Evolutionary conservation across 2,329 filamentous ascomycete species (phyloP), one percentile per base, ranked within the genome.

Genomic region (Penicillium nordicum): DNA sequence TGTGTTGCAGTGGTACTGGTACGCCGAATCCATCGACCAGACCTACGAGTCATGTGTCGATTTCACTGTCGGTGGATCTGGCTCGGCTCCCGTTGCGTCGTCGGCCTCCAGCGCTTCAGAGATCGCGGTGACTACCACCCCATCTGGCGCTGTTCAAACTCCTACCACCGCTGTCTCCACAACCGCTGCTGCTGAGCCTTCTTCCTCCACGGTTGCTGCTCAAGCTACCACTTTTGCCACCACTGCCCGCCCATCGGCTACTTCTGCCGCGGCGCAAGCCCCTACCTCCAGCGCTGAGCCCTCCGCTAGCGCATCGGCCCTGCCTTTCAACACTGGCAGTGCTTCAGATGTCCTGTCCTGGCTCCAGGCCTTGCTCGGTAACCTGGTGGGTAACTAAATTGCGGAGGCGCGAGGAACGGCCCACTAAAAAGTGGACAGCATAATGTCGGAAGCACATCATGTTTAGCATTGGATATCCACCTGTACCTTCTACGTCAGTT

Each of bases 1-100:
- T 65, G 70, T 72, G 29, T 57, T 72, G 34, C 69, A 72, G 63
- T 72, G 70, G 70, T 72, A 72, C 60, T 72, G 69, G 70, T 67
- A 61, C 25, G 68, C 69, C 29, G 48, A 68, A 60, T 70, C 67
- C 5, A 69, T 71, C 30, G 67, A 70, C 45, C 69, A 72, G 68
- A 72, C 70, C 52, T 72, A 72, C 32, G 68, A 72, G 64, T 71
- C 69, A 21, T 72, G 70, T 57, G 52, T 72, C 52, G 70, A 72
- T 36, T 72, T 72, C 51, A 71, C 67, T 34, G 45, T 69, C 25
- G 59, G 62, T 30, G 68, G 64, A 25, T 65, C 63, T 12, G 55
- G 55, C 52, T 55, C 58, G 2, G 44, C 36, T 38, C 12, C 50
- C 12, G 23, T 40, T 16, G n/a, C 57, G 2, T 49, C 56, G 16